Base-by-base conservation (phyloP, 164 flowering plant genomes). In the Nelumbo lutea region DNA sequence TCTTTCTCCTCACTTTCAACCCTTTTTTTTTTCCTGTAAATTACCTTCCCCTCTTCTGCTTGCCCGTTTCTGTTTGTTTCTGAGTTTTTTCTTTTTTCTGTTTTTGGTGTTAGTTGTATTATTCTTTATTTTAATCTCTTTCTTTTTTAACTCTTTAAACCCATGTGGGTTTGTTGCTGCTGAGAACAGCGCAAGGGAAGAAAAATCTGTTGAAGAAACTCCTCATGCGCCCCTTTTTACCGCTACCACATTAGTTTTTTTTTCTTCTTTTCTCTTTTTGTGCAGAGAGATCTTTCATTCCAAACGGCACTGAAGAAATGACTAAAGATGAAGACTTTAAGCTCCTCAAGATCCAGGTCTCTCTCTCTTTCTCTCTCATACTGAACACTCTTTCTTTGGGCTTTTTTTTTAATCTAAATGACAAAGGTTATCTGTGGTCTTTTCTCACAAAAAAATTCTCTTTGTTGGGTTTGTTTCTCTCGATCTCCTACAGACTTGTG, bases 321-420 rank as follows among this genome's bases (percentile, higher is more conserved):
- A 78, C 85, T 79, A 89, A 87, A 82, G 88, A 83, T 70, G 89
- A 86, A 74, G 90, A 84, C 87, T 87, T 85, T 78, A 88, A 86
- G 87, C 87, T 87, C 52, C 91, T 89, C 81, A 87, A 87, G 86
- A 87, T 87, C 76, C 95, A 86, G 90, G 95, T 87, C 55, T 77
- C 51, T 74, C 70, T 77, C 53, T 62, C 68, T 50, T 52, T 40
- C 1, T 9, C 59, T 66, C 58, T 42, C 39, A 59, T 48, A 5
- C 8, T 40, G 27, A 27, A 27, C 0, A 27, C 27, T 27, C 27
- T 27, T 27, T 27, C 44, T 45, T 53, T 46, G 14, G 45, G 13
- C 45, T 15, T 59, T 48, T 65, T 65, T 11, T 46, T 39, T 48
- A 7, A 65, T 9, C 45, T 52, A 2, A 47, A 42, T 59, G 38